These are phyloP conservation scores for Sophora flavescens DNA, from an alignment of 306 rosid genomes.

Conservation along the genomic window DNA sequence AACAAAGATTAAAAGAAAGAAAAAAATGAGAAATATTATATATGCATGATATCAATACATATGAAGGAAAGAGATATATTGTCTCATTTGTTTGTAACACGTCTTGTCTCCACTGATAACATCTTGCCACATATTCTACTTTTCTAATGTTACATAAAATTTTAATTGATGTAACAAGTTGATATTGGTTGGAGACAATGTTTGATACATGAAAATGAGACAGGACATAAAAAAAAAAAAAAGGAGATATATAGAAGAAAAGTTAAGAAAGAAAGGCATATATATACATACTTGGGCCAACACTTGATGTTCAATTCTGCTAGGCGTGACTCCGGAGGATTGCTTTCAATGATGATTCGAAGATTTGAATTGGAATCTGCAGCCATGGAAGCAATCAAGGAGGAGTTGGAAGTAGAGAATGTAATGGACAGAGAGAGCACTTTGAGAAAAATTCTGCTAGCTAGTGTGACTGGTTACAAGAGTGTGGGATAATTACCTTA, in stretches of 20 bases:
- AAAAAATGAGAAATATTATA: background rate
- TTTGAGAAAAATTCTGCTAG: constrained; percentile 2
- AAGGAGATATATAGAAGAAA: background rate
- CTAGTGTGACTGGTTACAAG: constrained; percentile 10
- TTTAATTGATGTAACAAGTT: too few species aligned
- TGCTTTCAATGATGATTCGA: constrained; percentile 65
- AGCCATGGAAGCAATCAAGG: constrained; percentile 55
- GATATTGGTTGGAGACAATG: too few species aligned
- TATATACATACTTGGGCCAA: constrained; percentile 75
- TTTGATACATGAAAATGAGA: background rate
- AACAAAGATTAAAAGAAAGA: background rate
- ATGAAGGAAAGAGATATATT: too few species aligned
- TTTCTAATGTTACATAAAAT: too few species aligned
- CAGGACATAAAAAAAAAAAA: background rate
- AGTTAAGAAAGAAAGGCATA: background rate
- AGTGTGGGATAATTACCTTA: background rate
- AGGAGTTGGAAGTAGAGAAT: background rate
- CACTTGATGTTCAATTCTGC: constrained; percentile 70
- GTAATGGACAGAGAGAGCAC: background rate
- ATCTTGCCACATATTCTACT: too few species aligned
- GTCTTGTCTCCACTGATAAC: too few species aligned
- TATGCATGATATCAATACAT: background rate
- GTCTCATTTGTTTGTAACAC: too few species aligned
- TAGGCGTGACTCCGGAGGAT: constrained; percentile 67
- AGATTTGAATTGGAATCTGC: constrained; percentile 55